These are phyloP conservation scores for Metschnikowia lunata DNA, from an alignment of 805 yeast species.

Conservation along the genomic window DNA sequence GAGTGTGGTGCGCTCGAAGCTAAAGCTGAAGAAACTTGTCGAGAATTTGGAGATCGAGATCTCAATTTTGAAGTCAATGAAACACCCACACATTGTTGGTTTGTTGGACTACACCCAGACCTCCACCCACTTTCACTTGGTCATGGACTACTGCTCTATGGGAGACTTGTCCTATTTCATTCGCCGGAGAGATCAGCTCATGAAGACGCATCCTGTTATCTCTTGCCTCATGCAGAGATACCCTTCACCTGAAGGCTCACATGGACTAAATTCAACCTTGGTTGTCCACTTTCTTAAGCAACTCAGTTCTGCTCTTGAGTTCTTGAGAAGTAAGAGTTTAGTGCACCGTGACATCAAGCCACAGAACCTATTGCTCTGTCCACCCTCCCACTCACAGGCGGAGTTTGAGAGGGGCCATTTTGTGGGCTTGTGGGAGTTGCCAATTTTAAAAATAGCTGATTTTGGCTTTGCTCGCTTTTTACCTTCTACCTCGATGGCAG, in stretches of 20 bases:
- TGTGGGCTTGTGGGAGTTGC: slow-evolving; percentile 84
- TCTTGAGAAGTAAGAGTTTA: slow-evolving; percentile 74
- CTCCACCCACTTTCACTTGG: slow-evolving; percentile 70
- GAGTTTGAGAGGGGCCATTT: slow-evolving; percentile 56
- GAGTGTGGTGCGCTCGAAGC: slow-evolving; percentile 75
- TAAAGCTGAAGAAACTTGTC: slow-evolving; percentile 78
- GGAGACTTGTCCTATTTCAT: slow-evolving; percentile 92
- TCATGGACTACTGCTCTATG: slow-evolving; percentile 95
- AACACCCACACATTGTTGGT: slow-evolving; percentile 90
- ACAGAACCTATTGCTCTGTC: slow-evolving; percentile 76
- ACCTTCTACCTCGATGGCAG: slow-evolving; percentile 92
- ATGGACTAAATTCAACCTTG: slow-evolving; percentile 75
- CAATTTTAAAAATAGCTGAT: slow-evolving; percentile 90
- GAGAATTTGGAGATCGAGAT: slow-evolving; percentile 93
- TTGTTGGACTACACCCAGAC: slow-evolving; percentile 81
- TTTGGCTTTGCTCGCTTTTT: slow-evolving; percentile 95
- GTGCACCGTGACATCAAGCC: slow-evolving; percentile 97
- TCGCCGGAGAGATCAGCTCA: slow-evolving; percentile 66
- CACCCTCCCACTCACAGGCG: slow-evolving; percentile 65
- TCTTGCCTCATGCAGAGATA: slow-evolving; percentile 71
- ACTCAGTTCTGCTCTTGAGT: slow-evolving; percentile 76
- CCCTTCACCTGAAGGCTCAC: slow-evolving; percentile 74
- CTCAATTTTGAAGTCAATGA: slow-evolving; percentile 77
- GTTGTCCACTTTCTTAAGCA: slow-evolving; percentile 86
- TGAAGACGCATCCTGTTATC: slow-evolving; percentile 71